phyloP scores from a whole-genome alignment of 305 asterid genomes.

The Coffea humblotiana region DNA sequence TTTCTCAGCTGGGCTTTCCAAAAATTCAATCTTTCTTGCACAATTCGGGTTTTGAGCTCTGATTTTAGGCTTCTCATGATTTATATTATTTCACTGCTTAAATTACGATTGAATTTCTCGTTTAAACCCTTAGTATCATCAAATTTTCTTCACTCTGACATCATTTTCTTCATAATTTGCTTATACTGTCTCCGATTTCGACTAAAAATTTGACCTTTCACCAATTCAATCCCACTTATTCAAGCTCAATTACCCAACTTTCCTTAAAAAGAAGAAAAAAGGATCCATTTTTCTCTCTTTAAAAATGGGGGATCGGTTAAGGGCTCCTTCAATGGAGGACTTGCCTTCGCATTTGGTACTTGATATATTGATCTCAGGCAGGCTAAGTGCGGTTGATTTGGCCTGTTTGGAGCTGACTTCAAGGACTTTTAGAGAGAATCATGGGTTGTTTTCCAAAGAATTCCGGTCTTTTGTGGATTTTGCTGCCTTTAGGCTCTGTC shows the following conservation, averaged over 20 bases:
- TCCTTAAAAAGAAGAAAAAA: not conserved
- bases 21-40: slow-evolving; percentile 2
- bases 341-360: slow-evolving; percentile 71
- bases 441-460: slow-evolving; percentile 52
- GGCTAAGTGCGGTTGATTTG: slow-evolving; percentile 63
- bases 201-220: slow-evolving; percentile 41
- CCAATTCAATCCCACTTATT: slow-evolving; percentile 6
- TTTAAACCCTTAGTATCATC: slow-evolving; percentile 43
- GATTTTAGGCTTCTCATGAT: slow-evolving; percentile 41
- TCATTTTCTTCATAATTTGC: slow-evolving; percentile 38
- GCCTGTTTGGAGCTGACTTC: slow-evolving; percentile 65
- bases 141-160: slow-evolving; percentile 45
- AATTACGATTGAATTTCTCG: slow-evolving; percentile 34
- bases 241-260: slow-evolving; percentile 10
- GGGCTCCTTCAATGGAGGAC: slow-evolving; percentile 53
- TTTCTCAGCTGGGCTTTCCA: slow-evolving; percentile 6
- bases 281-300: slow-evolving; percentile 6
- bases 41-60: slow-evolving; percentile 7
- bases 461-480: slow-evolving; percentile 65
- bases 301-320: slow-evolving; percentile 59
- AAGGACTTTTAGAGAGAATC: slow-evolving; percentile 44
- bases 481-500: slow-evolving; percentile 78
- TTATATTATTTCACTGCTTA: slow-evolving; percentile 30
- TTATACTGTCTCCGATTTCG: slow-evolving; percentile 44
- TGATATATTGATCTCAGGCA: slow-evolving; percentile 59